Percentiles rank a stretch among this genome's conserved stretches.
Evolutionary conservation across 306 rosid genomes (phyloP).

Genomic region (Fragaria vesca): DNA sequence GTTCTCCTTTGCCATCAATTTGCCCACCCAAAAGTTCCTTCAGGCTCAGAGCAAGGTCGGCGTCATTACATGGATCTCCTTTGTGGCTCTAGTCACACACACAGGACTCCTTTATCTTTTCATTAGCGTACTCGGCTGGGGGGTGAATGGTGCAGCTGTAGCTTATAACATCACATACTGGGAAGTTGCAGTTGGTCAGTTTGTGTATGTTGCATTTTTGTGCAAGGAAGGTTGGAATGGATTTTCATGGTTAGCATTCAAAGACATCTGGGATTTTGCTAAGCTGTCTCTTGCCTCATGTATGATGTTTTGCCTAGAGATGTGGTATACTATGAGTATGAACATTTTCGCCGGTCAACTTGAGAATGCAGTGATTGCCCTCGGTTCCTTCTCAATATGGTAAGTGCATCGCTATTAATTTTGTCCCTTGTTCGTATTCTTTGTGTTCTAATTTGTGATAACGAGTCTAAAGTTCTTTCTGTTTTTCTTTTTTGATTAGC

Average conservation of each 20-base stretch:
- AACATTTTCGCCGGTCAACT: slow-evolving; percentile 34
- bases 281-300: slow-evolving; percentile 64
- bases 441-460: not conserved
- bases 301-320: slow-evolving; percentile 61
- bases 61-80: slow-evolving; percentile 54
- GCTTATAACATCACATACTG: slow-evolving; percentile 56
- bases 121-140: slow-evolving; percentile 39
- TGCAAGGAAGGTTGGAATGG: slow-evolving; percentile 69
- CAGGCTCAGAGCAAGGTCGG: slow-evolving; percentile 61
- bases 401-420: slow-evolving; percentile 17
- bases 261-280: slow-evolving; percentile 57
- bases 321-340: slow-evolving; percentile 30
- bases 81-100: slow-evolving; percentile 41
- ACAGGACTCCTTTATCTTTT: slow-evolving; percentile 51
- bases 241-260: slow-evolving; percentile 48
- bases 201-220: slow-evolving; percentile 50
- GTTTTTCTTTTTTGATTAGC: not conserved
- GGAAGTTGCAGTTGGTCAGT: slow-evolving; percentile 46
- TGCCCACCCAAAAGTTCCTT: slow-evolving; percentile 58
- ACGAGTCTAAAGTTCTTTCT: not conserved
- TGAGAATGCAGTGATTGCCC: slow-evolving; percentile 38
- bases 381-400: slow-evolving; percentile 49
- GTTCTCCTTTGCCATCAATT: slow-evolving; percentile 45
- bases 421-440: not conserved
- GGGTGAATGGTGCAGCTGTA: slow-evolving; percentile 52